Evolutionary conservation across 768 basidiomycete species (phyloP).

Genomic region (Pleurotus sapidus): DNA sequence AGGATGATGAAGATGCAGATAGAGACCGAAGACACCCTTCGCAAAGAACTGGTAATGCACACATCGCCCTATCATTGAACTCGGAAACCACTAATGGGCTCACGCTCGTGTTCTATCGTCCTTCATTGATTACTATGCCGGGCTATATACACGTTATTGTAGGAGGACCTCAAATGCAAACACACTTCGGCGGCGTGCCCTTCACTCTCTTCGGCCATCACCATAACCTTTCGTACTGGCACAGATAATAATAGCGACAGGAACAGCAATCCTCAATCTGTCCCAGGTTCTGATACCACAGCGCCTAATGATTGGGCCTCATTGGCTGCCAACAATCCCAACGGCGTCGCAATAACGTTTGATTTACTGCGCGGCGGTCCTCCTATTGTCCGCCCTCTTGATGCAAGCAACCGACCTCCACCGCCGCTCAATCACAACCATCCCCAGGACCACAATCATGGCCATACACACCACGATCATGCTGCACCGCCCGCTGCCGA

Average conservation of each 20-base stretch:
- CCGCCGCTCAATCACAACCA: background rate
- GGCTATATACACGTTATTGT: background rate
- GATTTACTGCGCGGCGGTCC: conserved; percentile 4
- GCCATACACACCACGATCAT: background rate
- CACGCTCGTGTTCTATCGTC: background rate
- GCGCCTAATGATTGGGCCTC: background rate
- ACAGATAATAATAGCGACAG: background rate
- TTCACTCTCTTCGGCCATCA: conserved; percentile 1
- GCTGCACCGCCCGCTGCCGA: background rate
- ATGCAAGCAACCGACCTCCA: background rate
- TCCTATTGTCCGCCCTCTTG: background rate
- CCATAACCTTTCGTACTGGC: background rate
- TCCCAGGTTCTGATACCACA: background rate
- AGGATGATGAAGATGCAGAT: conserved; percentile 5
- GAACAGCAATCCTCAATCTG: background rate
- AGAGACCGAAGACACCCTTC: conserved; percentile 7
- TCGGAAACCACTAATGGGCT: background rate
- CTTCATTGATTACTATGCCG: background rate
- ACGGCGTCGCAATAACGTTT: conserved; percentile 4
- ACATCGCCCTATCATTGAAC: background rate
- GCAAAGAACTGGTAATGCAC: conserved; percentile 6
- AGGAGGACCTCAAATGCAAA: no score
- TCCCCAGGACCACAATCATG: background rate
- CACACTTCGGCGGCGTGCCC: background rate
- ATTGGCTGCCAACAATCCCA: background rate